Evolutionary conservation across 2,329 filamentous ascomycete species (phyloP), one percentile per base, ranked within the genome.

Genomic region (Nigrograna mackinnonii): DNA sequence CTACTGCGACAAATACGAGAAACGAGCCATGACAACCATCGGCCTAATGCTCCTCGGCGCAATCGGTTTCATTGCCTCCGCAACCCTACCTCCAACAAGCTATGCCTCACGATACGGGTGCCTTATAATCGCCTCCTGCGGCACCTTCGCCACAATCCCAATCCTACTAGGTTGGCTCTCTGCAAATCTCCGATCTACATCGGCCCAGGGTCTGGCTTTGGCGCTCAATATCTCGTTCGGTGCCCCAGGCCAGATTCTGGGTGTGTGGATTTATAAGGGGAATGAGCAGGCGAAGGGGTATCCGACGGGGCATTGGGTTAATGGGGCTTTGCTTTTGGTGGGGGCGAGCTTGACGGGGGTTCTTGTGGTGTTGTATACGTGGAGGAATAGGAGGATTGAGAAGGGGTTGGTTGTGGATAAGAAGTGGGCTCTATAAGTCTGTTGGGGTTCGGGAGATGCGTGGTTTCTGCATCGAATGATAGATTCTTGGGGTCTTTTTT

Each of bases 201-300:
- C 81, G 0, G 78, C 84, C 0, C 80, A 81, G 0, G 85, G 85
- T 0, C 73, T 89, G 9, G 85, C 85, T 2, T 85, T 89, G 41
- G 86, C 85, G 1, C 67, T 89, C 47, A 88, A 89, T 49, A 79
- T 89, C 13, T 83, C 80, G 2, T 76, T 86, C 36, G 85, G 84
- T 0, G 85, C 84, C 0, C 75, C 85, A 0, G 85, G 86, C 0
- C 85, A 89, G 63, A 89, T 89, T 30, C 79, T 82, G 0, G 86
- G 85, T 0, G 83, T 87, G 1, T 89, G 84, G 84, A 88, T 87
- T 47, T 89, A 88, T 67, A 85, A 85, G 57, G 73, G 79, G 1
- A 68, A 79, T 9, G 83, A 89, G 63, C 78, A 76, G 14, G 62
- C 69, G 17, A 67, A 53, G 7, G 85, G 86, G 0, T 89, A 86